phyloP scores from a whole-genome alignment of 805 yeast genomes.

The Schizosaccharomyces lindneri region DNA sequence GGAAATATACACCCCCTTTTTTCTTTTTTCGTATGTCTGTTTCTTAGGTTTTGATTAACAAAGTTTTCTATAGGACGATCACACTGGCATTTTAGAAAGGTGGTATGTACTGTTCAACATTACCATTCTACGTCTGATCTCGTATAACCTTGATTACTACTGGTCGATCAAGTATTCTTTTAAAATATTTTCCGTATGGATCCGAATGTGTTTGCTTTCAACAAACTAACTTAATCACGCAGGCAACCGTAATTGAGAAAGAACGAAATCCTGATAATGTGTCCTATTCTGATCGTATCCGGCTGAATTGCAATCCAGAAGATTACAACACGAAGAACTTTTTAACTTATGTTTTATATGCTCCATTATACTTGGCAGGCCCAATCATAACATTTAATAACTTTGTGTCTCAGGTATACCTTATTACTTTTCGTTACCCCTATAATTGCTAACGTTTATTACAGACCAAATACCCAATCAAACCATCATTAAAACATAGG shows the following conservation, averaged over 20 bases:
- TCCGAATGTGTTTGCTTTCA: neutral
- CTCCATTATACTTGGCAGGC: conserved; percentile 86
- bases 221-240: neutral
- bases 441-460: neutral
- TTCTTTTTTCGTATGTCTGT: conserved; percentile 20
- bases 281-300: conserved; percentile 40
- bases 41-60: neutral
- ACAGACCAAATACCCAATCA: conserved; percentile 23
- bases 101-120: conserved; percentile 96
- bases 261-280: conserved; percentile 5
- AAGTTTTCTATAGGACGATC: conserved; percentile 17
- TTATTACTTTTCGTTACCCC: neutral
- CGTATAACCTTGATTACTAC: conserved; percentile 53
- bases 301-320: conserved; percentile 31
- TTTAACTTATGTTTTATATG: conserved; percentile 51
- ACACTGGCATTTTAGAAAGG: conserved; percentile 53
- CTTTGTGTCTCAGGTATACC: conserved; percentile 35
- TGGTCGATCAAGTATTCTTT: neutral
- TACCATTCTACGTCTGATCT: conserved; percentile 57
- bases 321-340: conserved; percentile 46
- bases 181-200: neutral
- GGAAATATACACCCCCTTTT: conserved; percentile 21
- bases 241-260: conserved; percentile 3
- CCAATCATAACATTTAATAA: conserved; percentile 88
- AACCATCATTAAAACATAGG: conserved; percentile 32